These are phyloP conservation scores for Fusarium praegraminearum DNA, from an alignment of 2,329 filamentous ascomycete species.

Conservation along the genomic window DNA sequence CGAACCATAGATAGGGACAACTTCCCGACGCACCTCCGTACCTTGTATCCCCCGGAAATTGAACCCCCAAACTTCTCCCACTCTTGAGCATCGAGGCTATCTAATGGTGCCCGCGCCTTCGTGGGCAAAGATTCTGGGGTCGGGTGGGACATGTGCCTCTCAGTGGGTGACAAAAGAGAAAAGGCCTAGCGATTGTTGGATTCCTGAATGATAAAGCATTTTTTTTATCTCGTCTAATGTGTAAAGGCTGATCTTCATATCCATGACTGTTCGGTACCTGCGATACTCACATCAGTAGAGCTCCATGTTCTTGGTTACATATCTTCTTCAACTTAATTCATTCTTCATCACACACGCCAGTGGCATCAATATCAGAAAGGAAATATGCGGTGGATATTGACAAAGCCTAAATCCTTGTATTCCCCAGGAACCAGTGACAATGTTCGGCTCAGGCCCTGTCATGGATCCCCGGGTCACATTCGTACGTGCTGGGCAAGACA, in stretches of 20 bases:
- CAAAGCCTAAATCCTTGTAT: slow-evolving; percentile 14
- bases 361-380: slow-evolving; percentile 2
- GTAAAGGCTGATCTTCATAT: not conserved
- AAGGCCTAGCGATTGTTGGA: not conserved
- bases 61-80: slow-evolving; percentile 42
- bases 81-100: slow-evolving; percentile 32
- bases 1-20: slow-evolving; percentile 36
- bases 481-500: slow-evolving; percentile 9
- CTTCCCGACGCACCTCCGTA: slow-evolving; percentile 16
- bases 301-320: not conserved
- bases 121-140: slow-evolving; percentile 41
- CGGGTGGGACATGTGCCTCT: slow-evolving; percentile 34
- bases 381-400: slow-evolving; percentile 5
- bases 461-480: slow-evolving; percentile 16
- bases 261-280: not conserved
- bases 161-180: slow-evolving; percentile 7
- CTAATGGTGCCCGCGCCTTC: slow-evolving; percentile 38
- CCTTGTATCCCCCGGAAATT: slow-evolving; percentile 10
- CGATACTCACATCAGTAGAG: not conserved
- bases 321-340: not conserved
- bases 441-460: slow-evolving; percentile 16
- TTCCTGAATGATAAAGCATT: not conserved
- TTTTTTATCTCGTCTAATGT: not conserved
- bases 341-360: not conserved
- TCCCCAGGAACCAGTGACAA: slow-evolving; percentile 35